These are phyloP conservation scores for Fusarium tjaetaba DNA, from an alignment of 2,329 filamentous ascomycete species.

Conservation along the genomic window DNA sequence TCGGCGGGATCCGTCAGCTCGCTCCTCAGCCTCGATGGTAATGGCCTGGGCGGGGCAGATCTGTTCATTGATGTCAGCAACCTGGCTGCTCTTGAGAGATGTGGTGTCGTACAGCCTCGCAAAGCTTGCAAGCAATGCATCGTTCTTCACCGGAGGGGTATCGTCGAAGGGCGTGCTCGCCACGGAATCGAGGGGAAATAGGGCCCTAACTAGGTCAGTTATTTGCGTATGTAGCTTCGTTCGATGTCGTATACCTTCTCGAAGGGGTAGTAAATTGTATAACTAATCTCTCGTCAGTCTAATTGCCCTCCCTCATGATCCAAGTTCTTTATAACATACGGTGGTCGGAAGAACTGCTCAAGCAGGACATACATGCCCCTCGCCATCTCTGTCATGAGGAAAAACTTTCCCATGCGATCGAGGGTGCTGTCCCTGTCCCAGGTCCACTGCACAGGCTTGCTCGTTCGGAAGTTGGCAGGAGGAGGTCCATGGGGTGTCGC, in stretches of 20 bases:
- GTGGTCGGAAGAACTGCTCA: constrained; percentile 98
- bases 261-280: constrained; percentile 98
- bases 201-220: constrained; percentile 69
- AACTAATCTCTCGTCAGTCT: constrained; percentile 63
- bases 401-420: constrained; percentile 91
- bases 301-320: background rate
- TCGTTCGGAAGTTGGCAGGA: constrained; percentile 82
- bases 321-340: constrained; percentile 70
- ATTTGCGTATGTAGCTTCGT: background rate
- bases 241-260: constrained; percentile 74
- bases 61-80: constrained; percentile 48
- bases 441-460: constrained; percentile 80
- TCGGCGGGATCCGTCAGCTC: constrained; percentile 91
- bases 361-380: constrained; percentile 97
- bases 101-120: constrained; percentile 75
- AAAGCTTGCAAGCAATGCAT: constrained; percentile 99
- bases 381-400: constrained; percentile 94
- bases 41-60: constrained; percentile 98
- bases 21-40: constrained; percentile 98
- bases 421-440: constrained; percentile 79
- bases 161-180: constrained; percentile 94
- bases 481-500: constrained; percentile 82
- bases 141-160: constrained; percentile 98
- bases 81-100: background rate
- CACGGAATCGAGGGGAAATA: constrained; percentile 96